These are phyloP conservation scores for Salix koriyanagi DNA, from an alignment of 345 rosid genomes.

Conservation along the genomic window DNA sequence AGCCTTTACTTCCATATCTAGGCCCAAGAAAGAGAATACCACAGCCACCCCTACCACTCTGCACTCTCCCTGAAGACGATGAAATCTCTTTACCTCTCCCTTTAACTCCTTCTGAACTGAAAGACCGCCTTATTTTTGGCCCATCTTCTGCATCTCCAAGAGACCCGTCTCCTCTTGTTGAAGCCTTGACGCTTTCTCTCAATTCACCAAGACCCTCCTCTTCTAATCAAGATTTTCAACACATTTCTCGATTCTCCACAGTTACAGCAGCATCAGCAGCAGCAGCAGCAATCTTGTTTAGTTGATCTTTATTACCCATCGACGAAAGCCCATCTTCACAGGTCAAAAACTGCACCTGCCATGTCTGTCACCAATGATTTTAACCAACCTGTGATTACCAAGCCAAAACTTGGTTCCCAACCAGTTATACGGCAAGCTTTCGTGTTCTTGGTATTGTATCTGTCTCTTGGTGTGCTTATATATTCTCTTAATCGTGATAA, in stretches of 20 bases:
- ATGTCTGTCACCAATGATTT: constrained; percentile 62
- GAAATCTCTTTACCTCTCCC: constrained; percentile 57
- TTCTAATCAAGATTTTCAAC: constrained; percentile 11
- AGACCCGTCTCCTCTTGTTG: constrained; percentile 43
- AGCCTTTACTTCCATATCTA: constrained; percentile 46
- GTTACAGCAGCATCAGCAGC: constrained; percentile 15
- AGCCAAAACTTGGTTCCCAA: constrained; percentile 51
- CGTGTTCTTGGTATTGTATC: constrained; percentile 49
- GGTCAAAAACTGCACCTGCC: constrained; percentile 82
- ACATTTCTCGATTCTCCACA: constrained; percentile 5
- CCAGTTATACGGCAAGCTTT: constrained; percentile 54
- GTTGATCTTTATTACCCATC: constrained; percentile 29
- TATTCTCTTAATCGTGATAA: constrained; percentile 54
- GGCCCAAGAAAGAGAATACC: constrained; percentile 41
- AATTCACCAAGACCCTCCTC: constrained; percentile 30
- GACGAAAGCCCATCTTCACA: constrained; percentile 43
- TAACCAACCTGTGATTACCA: constrained; percentile 22
- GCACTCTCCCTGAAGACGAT: constrained; percentile 63
- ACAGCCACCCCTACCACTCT: constrained; percentile 34
- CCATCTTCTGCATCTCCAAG: constrained; percentile 37
- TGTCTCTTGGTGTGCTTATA: constrained; percentile 64
- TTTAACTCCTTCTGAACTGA: constrained; percentile 60
- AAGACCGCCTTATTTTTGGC: constrained; percentile 68
- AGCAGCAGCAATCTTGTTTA: constrained; percentile 29
- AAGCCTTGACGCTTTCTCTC: constrained; percentile 45